These are phyloP conservation scores for Sutorius australiensis DNA, from an alignment of 768 basidiomycete species.

Conservation along the genomic window DNA sequence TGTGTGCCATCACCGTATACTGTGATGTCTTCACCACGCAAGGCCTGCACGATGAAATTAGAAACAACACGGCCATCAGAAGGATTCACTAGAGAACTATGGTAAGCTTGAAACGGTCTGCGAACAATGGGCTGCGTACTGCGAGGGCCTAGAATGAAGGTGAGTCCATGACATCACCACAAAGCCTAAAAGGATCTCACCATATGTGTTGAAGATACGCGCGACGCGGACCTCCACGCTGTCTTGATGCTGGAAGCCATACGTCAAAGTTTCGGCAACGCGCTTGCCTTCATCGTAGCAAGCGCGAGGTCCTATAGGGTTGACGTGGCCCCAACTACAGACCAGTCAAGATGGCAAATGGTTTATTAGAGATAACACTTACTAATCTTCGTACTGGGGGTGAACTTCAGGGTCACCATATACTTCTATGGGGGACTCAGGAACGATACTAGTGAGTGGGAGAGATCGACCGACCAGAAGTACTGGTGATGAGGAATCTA, in stretches of 20 bases:
- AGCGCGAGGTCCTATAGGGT: conserved; percentile 97
- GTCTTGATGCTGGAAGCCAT: conserved; percentile 93
- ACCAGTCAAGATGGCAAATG: conserved; percentile 15
- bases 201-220: conserved; percentile 97
- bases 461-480: conserved; percentile 64
- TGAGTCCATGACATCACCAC: neutral
- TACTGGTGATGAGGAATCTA: conserved; percentile 92
- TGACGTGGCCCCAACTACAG: conserved; percentile 92
- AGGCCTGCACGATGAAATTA: conserved; percentile 97
- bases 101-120: conserved; percentile 21
- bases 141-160: conserved; percentile 44
- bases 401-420: conserved; percentile 99
- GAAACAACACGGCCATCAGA: conserved; percentile 96
- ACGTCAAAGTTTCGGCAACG: conserved; percentile 96
- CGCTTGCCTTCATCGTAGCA: conserved; percentile 99
- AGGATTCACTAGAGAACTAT: conserved; percentile 72
- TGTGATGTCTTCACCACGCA: conserved; percentile 95
- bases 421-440: conserved; percentile 57
- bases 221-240: conserved; percentile 95
- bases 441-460: neutral
- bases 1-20: conserved; percentile 93
- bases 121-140: conserved; percentile 48
- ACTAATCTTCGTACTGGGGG: conserved; percentile 96
- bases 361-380: conserved; percentile 28
- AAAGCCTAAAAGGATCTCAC: conserved; percentile 28